Conservation (phyloP, 345 rosid genomes). For the Gossypium sturtianum region DNA sequence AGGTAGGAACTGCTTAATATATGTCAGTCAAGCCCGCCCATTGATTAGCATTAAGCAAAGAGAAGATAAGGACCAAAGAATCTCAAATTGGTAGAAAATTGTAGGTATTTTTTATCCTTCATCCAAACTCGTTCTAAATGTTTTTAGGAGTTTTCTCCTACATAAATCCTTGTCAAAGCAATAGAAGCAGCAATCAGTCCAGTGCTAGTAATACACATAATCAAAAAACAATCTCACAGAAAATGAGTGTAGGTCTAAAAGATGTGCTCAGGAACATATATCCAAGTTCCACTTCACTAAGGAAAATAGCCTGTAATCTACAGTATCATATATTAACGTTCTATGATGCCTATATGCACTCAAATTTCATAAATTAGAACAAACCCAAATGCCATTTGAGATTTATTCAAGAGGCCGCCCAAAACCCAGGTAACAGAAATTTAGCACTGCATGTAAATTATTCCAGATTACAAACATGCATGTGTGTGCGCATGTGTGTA, state of each 20-base stretch:
- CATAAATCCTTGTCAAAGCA: not conserved
- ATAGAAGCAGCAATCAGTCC: not conserved
- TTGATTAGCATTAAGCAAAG: not conserved
- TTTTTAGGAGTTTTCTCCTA: not conserved
- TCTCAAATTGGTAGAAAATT: not conserved
- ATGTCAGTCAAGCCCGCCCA: not conserved
- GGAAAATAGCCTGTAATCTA: not conserved
- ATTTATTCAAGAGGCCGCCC: not conserved
- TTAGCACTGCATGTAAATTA: not conserved
- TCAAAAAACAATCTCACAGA: not conserved
- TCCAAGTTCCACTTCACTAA: not conserved
- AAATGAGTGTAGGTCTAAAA: not conserved
- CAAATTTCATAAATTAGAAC: not conserved
- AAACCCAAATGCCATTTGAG: not conserved
- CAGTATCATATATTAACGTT: not conserved
- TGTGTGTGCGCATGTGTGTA: not conserved
- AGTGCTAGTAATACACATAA: not conserved
- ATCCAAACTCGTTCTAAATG: not conserved
- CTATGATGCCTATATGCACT: not conserved
- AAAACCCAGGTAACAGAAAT: not conserved
- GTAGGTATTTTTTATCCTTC: not conserved
- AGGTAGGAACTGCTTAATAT: not conserved
- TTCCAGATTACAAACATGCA: not conserved
- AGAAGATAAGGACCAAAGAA: not conserved
- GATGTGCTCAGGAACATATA: not conserved